Evolutionary conservation across 345 rosid species (phyloP).

Genomic region (Eucalyptus virginea): DNA sequence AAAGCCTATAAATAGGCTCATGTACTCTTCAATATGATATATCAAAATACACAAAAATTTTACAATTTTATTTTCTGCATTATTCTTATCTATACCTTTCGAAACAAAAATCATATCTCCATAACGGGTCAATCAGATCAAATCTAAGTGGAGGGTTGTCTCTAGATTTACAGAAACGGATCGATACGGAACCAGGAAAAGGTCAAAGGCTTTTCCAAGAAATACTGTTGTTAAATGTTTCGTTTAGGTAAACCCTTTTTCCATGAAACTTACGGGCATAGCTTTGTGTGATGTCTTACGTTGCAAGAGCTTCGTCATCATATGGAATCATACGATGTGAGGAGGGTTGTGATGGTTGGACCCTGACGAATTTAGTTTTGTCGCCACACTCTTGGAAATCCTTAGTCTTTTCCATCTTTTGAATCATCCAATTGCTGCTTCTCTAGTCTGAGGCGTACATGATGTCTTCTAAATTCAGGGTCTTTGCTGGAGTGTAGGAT

Average conservation of each 20-base stretch:
- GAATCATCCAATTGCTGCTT: not conserved
- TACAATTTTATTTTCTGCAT: no score
- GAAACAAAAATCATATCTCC: not conserved
- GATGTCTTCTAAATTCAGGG: not conserved
- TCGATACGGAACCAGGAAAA: not conserved
- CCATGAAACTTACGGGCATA: not conserved
- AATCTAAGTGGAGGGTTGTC: not conserved
- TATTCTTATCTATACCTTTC: not conserved
- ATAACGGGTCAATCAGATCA: not conserved
- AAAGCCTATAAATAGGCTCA: not conserved
- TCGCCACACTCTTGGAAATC: not conserved
- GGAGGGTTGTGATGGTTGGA: not conserved
- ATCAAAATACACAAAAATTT: no score
- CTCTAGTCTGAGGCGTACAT: not conserved
- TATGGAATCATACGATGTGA: not conserved
- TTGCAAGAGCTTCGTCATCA: not conserved
- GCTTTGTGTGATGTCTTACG: not conserved
- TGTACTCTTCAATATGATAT: not conserved
- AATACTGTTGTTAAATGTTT: not conserved
- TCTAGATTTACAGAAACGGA: not conserved
- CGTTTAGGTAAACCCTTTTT: not conserved
- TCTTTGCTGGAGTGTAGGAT: not conserved
- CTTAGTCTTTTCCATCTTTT: not conserved
- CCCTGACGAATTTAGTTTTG: not conserved
- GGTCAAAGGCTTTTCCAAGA: not conserved